Base-by-base conservation (phyloP, 768 basidiomycete genomes). In the Dioszegia hungarica region DNA sequence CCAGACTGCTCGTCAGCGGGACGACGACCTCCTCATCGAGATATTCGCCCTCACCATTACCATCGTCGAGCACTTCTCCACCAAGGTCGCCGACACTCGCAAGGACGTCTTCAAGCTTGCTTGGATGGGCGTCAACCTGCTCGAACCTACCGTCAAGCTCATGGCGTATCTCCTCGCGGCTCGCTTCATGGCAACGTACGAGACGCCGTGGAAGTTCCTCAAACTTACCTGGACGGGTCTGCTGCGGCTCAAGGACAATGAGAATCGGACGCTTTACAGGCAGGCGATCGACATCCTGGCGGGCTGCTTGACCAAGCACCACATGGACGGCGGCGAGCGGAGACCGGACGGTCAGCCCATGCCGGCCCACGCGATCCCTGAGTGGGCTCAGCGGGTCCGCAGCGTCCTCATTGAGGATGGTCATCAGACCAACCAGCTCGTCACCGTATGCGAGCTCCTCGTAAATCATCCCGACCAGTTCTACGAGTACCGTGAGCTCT, bases 81-180 rank as follows among this genome's bases (percentile, higher is more conserved):
- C 83, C n/a, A 75, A 89, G n/a, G 80, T 95, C 39, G 84, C 84
- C 57, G 87, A 90, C 41, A 84, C 83, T 34, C 84, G 88, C 76
- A 97, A 92, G 74, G 89, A 93, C 58, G 85, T 98, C 63, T 92
- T 97, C 78, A 89, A 87, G 73, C 87, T 88, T 56, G 89, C 90
- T 19, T 97, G 91, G 91, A 83, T 86, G 66, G 89, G 86, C 66
- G 88, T 93, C 63, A 82, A 82, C 5, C 49, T 85, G 53, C 90
- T 94, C 38, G 95, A 98, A 73, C 82, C 86, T 5, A 85, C 92
- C 19, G 89, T 95, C 68, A 93, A 90, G 75, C 90, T 97, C 74
- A 89, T 89, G 9, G 88, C 90, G 0, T 91, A 91, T 72, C 82
- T 95, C 33, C 81, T 98, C 5, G 85, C 89, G 31, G 90, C 95